Percentiles rank a stretch among this genome's conserved stretches.
phyloP scores from a whole-genome alignment of 257 asterid species.

The Solanum etuberosum region DNA sequence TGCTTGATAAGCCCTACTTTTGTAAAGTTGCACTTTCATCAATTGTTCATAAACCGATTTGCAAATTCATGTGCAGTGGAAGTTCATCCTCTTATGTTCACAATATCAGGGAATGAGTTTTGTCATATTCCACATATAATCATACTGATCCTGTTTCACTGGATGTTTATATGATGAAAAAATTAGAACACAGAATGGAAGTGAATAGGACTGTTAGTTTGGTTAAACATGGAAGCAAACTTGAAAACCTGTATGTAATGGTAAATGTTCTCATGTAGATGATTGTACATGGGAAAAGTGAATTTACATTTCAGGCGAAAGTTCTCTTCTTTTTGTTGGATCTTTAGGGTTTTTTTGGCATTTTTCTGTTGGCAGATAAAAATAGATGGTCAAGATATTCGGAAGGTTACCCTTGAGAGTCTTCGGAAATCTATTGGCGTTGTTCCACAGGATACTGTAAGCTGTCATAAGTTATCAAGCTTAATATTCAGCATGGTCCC shows the following conservation, averaged over 20 bases:
- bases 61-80: background rate
- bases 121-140: background rate
- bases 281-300: background rate
- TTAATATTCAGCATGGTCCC: background rate
- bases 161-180: background rate
- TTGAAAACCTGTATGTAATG: background rate
- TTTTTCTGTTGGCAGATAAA: conserved; percentile 44
- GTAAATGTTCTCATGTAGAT: background rate
- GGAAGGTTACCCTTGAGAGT: conserved; percentile 73
- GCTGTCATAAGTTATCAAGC: conserved; percentile 16
- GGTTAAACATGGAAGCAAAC: background rate
- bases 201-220: background rate
- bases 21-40: background rate
- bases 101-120: background rate
- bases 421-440: conserved; percentile 90
- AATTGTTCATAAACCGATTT: background rate
- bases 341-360: background rate
- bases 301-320: background rate
- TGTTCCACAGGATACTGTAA: conserved; percentile 99
- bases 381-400: conserved; percentile 89
- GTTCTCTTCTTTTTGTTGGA: background rate
- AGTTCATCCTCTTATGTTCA: background rate
- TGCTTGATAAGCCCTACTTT: background rate
- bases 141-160: background rate
- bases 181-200: background rate